Evolutionary conservation across 768 basidiomycete genomes (phyloP).

Genomic region (Gautieria morchelliformis): DNA sequence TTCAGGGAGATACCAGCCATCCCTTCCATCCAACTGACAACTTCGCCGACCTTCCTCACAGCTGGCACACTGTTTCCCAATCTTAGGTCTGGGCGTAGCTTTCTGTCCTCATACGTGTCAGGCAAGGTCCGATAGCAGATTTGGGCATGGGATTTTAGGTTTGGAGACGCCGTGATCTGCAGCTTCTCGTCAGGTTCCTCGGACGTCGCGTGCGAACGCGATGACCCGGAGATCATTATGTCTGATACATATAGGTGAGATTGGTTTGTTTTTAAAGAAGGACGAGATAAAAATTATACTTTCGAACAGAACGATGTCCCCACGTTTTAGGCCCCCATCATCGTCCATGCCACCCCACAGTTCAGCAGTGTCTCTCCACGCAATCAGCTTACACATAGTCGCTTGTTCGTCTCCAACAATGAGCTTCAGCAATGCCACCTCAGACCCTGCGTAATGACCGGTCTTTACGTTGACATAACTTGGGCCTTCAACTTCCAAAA

Average conservation of each 20-base stretch:
- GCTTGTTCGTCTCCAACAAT: slow-evolving; percentile 69
- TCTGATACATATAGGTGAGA: slow-evolving; percentile 10
- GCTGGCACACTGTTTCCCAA: slow-evolving; percentile 56
- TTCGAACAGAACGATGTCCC: slow-evolving; percentile 62
- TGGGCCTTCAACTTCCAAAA: slow-evolving; percentile 70
- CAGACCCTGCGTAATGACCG: slow-evolving; percentile 59
- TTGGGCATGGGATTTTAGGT: slow-evolving; percentile 47
- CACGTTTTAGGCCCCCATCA: slow-evolving; percentile 43
- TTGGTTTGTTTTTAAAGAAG: neutral
- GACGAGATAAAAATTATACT: slow-evolving; percentile 39
- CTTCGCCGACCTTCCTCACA: too few relatives aligned
- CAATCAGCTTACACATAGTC: slow-evolving; percentile 59
- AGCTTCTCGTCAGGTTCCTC: slow-evolving; percentile 14
- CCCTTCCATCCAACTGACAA: too few relatives aligned
- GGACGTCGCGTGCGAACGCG: slow-evolving; percentile 17
- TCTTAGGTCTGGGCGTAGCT: slow-evolving; percentile 62
- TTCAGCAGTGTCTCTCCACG: slow-evolving; percentile 72
- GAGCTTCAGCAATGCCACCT: slow-evolving; percentile 58
- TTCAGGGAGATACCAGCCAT: too few relatives aligned
- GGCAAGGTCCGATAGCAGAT: slow-evolving; percentile 80
- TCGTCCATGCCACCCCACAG: slow-evolving; percentile 50
- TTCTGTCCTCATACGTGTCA: slow-evolving; percentile 44
- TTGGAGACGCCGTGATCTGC: slow-evolving; percentile 58
- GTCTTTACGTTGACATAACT: slow-evolving; percentile 58
- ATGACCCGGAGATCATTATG: neutral